Percentiles rank a stretch among this genome's conserved stretches.
phyloP scores from a whole-genome alignment of 106 monocot genomes.

The Acorus calamus region DNA sequence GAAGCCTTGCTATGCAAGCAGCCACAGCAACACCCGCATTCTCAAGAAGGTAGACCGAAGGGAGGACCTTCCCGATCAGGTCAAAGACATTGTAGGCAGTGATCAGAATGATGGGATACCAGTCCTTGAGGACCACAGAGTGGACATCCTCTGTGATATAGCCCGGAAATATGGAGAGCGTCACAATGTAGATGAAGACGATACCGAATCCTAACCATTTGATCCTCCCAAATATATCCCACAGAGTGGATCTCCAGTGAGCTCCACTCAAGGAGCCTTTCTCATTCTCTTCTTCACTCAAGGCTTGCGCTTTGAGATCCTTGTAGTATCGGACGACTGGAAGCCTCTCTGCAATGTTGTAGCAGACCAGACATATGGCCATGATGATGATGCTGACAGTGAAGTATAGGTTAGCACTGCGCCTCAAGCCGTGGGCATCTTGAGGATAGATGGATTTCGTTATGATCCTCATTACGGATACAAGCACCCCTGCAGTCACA shows the following conservation, averaged over 20 bases:
- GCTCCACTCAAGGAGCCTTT: neutral
- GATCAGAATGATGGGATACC: constrained; percentile 7
- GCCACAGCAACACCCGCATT: neutral
- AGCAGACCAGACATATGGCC: constrained; percentile 3
- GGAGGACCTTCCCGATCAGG: constrained; percentile 2
- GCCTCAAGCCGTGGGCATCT: constrained; percentile 2
- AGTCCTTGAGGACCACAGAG: constrained; percentile 2
- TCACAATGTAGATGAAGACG: constrained; percentile 1
- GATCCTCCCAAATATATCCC: neutral
- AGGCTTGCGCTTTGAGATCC: constrained; percentile 1
- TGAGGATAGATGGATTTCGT: constrained; percentile 4
- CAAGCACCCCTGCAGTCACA: no score
- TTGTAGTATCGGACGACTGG: constrained; percentile 6
- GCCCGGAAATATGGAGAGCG: constrained; percentile 8
- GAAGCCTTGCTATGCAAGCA: neutral
- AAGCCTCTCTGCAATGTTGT: constrained; percentile 3
- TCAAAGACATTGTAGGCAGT: constrained; percentile 4
- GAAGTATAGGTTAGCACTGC: constrained; percentile 7
- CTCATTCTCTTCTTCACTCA: constrained; percentile 4
- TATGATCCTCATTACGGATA: constrained; percentile 1
- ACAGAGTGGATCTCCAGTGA: neutral
- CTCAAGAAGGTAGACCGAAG: constrained; percentile 3
- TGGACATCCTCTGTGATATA: constrained; percentile 11
- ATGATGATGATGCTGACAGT: constrained; percentile 6
- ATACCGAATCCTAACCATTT: constrained; percentile 1